Percentiles rank a stretch among this genome's conserved stretches.
phyloP scores from a whole-genome alignment of 2,329 filamentous ascomycete genomes.

The Ceratocystis papillata region DNA sequence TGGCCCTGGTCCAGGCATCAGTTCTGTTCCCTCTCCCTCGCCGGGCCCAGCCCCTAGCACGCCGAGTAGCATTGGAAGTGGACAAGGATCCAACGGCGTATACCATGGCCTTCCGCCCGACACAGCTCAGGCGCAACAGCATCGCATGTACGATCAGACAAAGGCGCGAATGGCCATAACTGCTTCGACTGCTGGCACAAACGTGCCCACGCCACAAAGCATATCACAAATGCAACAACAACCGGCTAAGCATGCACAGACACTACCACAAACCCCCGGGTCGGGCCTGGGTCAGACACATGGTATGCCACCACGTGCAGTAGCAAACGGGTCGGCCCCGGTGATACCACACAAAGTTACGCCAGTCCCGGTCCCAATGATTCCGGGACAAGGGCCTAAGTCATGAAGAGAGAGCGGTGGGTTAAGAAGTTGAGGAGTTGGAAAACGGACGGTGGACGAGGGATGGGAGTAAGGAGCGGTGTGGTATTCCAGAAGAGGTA shows the following conservation, averaged over 20 bases:
- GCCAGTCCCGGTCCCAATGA: constrained; percentile 37
- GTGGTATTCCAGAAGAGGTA: not conserved
- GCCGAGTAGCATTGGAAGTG: constrained; percentile 16
- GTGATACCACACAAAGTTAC: constrained; percentile 36
- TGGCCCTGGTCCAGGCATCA: not conserved
- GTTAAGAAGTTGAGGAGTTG: not conserved
- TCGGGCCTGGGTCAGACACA: not conserved
- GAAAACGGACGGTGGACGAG: not conserved
- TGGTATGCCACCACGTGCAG: constrained; percentile 22
- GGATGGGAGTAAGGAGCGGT: not conserved
- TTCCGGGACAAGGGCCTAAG: constrained; percentile 28
- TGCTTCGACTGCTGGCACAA: constrained; percentile 23
- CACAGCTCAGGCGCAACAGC: constrained; percentile 37
- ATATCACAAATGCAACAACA: constrained; percentile 5
- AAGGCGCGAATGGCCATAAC: constrained; percentile 36
- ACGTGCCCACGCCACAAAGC: constrained; percentile 26
- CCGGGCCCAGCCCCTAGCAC: constrained; percentile 21
- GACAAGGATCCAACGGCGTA: constrained; percentile 11
- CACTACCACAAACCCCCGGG: not conserved
- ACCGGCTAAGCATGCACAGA: not conserved
- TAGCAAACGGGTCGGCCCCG: constrained; percentile 26
- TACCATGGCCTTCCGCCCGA: constrained; percentile 15
- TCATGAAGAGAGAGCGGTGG: not conserved
- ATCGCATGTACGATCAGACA: constrained; percentile 42
- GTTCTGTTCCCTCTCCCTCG: constrained; percentile 23